phyloP scores from a whole-genome alignment of 2,329 filamentous ascomycete species.

The Anthostomella pinea region DNA sequence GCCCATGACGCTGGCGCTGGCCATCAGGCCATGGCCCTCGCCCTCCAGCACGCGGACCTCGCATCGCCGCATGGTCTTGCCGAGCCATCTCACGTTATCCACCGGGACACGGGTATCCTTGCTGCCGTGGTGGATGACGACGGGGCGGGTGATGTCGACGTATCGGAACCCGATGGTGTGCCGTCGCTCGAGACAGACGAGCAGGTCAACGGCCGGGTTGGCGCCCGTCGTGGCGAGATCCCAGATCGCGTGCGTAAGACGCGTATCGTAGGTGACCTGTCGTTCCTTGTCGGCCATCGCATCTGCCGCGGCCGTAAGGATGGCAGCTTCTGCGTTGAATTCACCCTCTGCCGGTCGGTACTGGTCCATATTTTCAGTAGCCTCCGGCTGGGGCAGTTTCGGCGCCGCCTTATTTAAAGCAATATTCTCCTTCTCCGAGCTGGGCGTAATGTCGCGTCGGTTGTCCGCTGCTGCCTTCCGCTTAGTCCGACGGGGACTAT shows the following conservation, averaged over 20 bases:
- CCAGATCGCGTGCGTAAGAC: slow-evolving; percentile 93
- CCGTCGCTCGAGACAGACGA: slow-evolving; percentile 87
- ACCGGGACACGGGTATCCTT: slow-evolving; percentile 89
- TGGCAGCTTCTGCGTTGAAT: slow-evolving; percentile 24
- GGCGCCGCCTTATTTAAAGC: slow-evolving; percentile 27
- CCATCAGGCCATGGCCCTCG: slow-evolving; percentile 95
- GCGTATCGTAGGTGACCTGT: slow-evolving; percentile 73
- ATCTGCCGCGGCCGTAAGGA: slow-evolving; percentile 54
- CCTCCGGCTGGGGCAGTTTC: slow-evolving; percentile 26
- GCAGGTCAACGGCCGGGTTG: slow-evolving; percentile 88
- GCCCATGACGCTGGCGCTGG: slow-evolving; percentile 88
- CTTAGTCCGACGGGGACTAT: slow-evolving; percentile 55
- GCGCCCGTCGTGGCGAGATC: slow-evolving; percentile 84
- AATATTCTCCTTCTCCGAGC: slow-evolving; percentile 51
- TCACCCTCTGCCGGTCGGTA: slow-evolving; percentile 34
- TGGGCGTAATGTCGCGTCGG: slow-evolving; percentile 34
- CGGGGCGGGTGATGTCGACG: slow-evolving; percentile 86
- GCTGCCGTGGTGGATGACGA: slow-evolving; percentile 92
- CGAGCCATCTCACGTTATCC: slow-evolving; percentile 93
- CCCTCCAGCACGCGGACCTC: slow-evolving; percentile 88
- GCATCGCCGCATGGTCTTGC: slow-evolving; percentile 88
- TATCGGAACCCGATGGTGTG: slow-evolving; percentile 95
- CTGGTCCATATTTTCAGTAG: slow-evolving; percentile 49
- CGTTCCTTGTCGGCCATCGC: slow-evolving; percentile 68
- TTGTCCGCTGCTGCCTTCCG: slow-evolving; percentile 45